These are phyloP conservation scores for Gypsophila paniculata DNA, from an alignment of 179 eudicot genomes.

Conservation along the genomic window DNA sequence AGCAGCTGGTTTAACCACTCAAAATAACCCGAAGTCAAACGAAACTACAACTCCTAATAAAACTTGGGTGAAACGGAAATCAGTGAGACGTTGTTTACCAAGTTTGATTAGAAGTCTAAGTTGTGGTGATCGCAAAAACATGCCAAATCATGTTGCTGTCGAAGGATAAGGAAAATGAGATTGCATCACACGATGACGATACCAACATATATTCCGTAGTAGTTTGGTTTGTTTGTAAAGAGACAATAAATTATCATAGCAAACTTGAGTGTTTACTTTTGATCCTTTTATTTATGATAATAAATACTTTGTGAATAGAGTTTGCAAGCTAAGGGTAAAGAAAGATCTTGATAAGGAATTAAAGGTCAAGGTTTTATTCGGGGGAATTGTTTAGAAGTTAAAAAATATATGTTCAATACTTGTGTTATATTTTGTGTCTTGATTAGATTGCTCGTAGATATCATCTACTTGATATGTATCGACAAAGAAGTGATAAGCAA, in stretches of 20 bases:
- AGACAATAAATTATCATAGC: slow-evolving; percentile 2
- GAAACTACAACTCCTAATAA: background rate
- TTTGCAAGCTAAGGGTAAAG: background rate
- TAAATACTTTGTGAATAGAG: background rate
- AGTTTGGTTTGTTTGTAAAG: slow-evolving; percentile 16
- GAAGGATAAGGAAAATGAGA: background rate
- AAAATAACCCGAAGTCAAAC: too few relatives aligned
- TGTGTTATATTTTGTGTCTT: too few relatives aligned
- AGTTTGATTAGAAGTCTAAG: slow-evolving; percentile 35
- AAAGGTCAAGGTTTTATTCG: background rate
- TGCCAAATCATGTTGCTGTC: slow-evolving; percentile 26
- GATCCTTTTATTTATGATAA: background rate
- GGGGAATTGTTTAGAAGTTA: too few relatives aligned
- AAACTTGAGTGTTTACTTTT: slow-evolving; percentile 9
- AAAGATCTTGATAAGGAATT: background rate
- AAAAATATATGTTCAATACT: too few relatives aligned
- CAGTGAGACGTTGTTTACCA: slow-evolving; percentile 31
- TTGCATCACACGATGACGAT: background rate
- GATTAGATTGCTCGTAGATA: too few relatives aligned
- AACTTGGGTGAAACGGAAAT: slow-evolving; percentile 8
- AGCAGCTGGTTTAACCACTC: slow-evolving; percentile 1
- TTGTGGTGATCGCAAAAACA: slow-evolving; percentile 31
- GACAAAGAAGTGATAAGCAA: too few relatives aligned
- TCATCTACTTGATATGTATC: too few relatives aligned
- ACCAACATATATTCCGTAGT: too few relatives aligned